Evolutionary conservation across 2,329 filamentous ascomycete species (phyloP).

Genomic region (Coniochaeta ligniaria): DNA sequence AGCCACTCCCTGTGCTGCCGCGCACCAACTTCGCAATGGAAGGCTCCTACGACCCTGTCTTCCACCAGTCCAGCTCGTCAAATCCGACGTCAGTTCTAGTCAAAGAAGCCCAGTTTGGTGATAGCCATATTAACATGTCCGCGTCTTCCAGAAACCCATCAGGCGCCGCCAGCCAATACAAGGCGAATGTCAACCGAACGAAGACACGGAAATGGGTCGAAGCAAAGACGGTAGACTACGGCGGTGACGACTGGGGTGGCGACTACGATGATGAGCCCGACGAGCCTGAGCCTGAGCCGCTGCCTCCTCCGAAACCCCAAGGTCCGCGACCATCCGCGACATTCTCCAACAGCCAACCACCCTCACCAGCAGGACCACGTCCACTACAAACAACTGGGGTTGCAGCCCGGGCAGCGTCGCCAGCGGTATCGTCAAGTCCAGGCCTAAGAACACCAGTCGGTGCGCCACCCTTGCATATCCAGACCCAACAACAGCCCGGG

Average conservation of each 20-base stretch:
- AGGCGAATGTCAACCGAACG: constrained; percentile 77
- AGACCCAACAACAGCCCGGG: constrained; percentile 5
- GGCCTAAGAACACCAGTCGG: background rate
- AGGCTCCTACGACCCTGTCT: constrained; percentile 1
- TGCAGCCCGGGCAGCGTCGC: background rate
- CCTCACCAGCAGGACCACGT: background rate
- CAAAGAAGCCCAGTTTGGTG: background rate
- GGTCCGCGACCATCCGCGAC: background rate
- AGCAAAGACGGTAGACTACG: constrained; percentile 79
- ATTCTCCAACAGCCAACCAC: background rate
- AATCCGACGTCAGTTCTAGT: background rate
- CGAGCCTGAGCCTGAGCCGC: constrained; percentile 20
- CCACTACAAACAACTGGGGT: background rate
- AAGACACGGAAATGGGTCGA: constrained; percentile 96
- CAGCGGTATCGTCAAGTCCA: background rate
- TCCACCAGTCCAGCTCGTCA: background rate
- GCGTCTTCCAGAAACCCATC: constrained; percentile 13
- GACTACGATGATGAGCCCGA: constrained; percentile 57
- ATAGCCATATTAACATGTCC: constrained; percentile 1
- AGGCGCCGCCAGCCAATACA: constrained; percentile 43
- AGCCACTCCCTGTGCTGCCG: background rate
- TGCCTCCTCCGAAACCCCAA: background rate
- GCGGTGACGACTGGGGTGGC: constrained; percentile 88
- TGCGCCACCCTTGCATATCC: constrained; percentile 3
- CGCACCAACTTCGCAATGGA: background rate